phyloP scores from a whole-genome alignment of 768 basidiomycete genomes.

The Paxillus ammoniavirescens region DNA sequence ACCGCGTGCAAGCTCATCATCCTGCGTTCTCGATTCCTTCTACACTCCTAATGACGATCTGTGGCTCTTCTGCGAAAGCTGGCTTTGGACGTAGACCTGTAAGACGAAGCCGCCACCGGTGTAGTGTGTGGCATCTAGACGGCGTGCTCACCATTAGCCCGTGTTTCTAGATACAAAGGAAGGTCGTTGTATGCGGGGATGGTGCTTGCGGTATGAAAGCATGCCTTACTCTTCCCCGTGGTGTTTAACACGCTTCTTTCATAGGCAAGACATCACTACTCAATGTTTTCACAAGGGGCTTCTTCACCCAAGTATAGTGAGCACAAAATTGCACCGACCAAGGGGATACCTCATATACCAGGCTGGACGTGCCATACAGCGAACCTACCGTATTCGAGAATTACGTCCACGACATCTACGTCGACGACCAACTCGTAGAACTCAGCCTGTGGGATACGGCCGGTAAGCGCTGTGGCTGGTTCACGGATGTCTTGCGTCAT shows the following conservation, averaged over 20 bases:
- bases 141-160: conserved; percentile 14
- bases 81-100: conserved; percentile 50
- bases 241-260: conserved; percentile 12
- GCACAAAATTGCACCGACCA: conserved; percentile 25
- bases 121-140: conserved; percentile 4
- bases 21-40: conserved; percentile 1
- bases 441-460: conserved; percentile 98
- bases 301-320: conserved; percentile 93
- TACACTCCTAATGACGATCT: conserved; percentile 47
- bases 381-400: conserved; percentile 98
- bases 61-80: conserved; percentile 51
- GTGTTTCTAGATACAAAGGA: conserved; percentile 45
- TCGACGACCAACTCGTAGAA: conserved; percentile 87
- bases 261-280: conserved; percentile 80
- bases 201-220: conserved; percentile 76
- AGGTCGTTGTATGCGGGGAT: conserved; percentile 92
- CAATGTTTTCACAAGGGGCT: conserved; percentile 87
- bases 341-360: not conserved
- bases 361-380: conserved; percentile 35
- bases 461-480: conserved; percentile 45
- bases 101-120: conserved; percentile 5
- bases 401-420: conserved; percentile 85
- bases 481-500: conserved; percentile 7
- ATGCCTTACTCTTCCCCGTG: conserved; percentile 3
- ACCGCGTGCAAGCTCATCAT: conserved; percentile 1